Evolutionary conservation across 2,329 filamentous ascomycete genomes (phyloP).

Genomic region (Atkinsonella hypoxylon): DNA sequence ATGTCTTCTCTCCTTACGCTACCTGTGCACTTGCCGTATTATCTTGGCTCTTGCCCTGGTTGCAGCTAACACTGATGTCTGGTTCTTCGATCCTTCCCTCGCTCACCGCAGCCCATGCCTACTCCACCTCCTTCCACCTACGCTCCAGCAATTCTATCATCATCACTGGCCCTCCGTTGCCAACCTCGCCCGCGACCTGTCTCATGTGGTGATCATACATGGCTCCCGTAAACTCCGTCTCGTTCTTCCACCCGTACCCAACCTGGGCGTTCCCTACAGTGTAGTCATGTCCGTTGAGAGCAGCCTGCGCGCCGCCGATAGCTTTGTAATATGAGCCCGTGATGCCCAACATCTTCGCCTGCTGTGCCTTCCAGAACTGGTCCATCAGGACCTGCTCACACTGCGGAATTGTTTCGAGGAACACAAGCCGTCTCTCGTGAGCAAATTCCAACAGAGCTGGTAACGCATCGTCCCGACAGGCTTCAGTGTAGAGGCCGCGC

Average conservation of each 20-base stretch:
- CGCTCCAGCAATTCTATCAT: conserved; percentile 6
- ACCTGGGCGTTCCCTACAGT: conserved; percentile 19
- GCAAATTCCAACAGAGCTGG: conserved; percentile 14
- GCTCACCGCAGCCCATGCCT: neutral
- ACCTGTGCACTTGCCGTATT: too few relatives aligned
- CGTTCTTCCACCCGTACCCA: conserved; percentile 21
- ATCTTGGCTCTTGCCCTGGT: too few relatives aligned
- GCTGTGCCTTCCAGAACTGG: conserved; percentile 13
- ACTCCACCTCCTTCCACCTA: too few relatives aligned
- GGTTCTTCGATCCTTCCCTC: neutral
- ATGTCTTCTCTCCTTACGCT: neutral
- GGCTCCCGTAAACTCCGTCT: conserved; percentile 17
- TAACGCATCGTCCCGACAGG: conserved; percentile 11
- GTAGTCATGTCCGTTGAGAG: conserved; percentile 11
- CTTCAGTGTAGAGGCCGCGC: conserved; percentile 20
- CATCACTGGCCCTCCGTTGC: conserved; percentile 7
- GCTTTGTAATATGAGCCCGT: conserved; percentile 16
- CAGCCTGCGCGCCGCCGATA: conserved; percentile 11
- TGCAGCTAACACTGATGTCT: too few relatives aligned
- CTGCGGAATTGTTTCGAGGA: conserved; percentile 3
- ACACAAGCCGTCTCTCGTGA: conserved; percentile 8
- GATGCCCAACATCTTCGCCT: conserved; percentile 14
- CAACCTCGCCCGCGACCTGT: conserved; percentile 10
- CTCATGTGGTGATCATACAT: conserved; percentile 18
- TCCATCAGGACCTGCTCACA: conserved; percentile 16